Percentiles rank a stretch among this genome's conserved stretches.
phyloP scores from a whole-genome alignment of 768 basidiomycete genomes.

The Mycena venus region DNA sequence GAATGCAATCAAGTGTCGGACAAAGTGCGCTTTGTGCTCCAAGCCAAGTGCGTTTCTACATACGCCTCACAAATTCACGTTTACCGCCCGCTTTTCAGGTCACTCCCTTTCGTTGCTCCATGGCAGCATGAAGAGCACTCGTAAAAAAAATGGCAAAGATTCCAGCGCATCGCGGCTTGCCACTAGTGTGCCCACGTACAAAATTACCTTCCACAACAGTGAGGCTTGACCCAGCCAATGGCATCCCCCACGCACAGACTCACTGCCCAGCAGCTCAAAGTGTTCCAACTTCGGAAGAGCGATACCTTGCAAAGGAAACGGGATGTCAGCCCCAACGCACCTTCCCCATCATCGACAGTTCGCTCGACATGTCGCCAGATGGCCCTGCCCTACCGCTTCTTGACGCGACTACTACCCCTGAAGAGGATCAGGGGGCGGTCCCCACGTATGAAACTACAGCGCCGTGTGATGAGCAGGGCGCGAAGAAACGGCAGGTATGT shows the following conservation, averaged over 20 bases:
- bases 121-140: no score
- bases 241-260: background rate
- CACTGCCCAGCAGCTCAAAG: background rate
- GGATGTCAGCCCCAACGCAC: background rate
- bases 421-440: background rate
- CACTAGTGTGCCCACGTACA: background rate
- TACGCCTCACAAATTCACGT: no score
- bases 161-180: background rate
- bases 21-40: no score
- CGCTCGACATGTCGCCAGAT: background rate
- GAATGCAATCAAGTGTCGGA: no score
- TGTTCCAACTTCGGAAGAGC: background rate
- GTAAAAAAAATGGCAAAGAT: no score
- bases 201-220: background rate
- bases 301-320: background rate
- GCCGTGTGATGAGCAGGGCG: background rate
- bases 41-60: no score
- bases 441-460: background rate
- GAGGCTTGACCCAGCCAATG: background rate
- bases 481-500: constrained; percentile 1
- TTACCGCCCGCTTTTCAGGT: no score
- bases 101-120: no score
- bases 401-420: background rate
- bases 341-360: background rate
- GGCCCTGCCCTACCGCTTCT: background rate